Base-by-base conservation (phyloP, 768 basidiomycete species). In the Podaxis carcinomalis region DNA sequence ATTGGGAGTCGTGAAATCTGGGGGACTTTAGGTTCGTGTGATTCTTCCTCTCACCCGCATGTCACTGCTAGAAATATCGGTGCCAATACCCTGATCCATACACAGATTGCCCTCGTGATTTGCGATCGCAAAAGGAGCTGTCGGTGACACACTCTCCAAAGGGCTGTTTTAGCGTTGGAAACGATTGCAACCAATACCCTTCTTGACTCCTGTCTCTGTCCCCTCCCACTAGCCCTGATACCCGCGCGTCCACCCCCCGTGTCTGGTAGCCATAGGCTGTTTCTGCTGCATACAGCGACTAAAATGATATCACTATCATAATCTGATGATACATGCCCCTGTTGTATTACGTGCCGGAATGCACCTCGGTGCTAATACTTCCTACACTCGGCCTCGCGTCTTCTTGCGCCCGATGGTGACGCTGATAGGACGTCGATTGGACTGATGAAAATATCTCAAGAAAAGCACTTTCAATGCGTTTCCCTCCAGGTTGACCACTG, bases 231-330 rank as follows among this genome's bases (percentile, higher is more conserved):
- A 47, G 37, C 39, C 56, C 35, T 57, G 56, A 57, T 57, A 57
- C 56, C 56, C 47, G 56, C 47, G 7, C 36, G 27, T 23, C 23
- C 6, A 49, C 13, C 2, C 2, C 47, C 47, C 47, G 47, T 23
- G 47, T 27, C 47, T 44, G 42, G 35, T 36, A 23, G 21, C 21
- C 27, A 9, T 25, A 46, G 46, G 42, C 44, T 57, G 56, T 57
- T 57, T 57, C 56, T 49, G 27, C 25, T 25, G 11, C 47, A 23
- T 13, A 9, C 13, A 49, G 7, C 13, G 23, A 44, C 40, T 19
- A n/a, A 35, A 57, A 49, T 57, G 46, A 57, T 57, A 50, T 50
- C 9, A 37, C 46, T 36, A 49, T 57, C 56, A 40, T 37, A 19
- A 32, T 21, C 54, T 37, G 46, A 57, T 57, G 23, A 56, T 37